Evolutionary conservation across 768 basidiomycete genomes (phyloP).

Genomic region (Lentinula lateritia): DNA sequence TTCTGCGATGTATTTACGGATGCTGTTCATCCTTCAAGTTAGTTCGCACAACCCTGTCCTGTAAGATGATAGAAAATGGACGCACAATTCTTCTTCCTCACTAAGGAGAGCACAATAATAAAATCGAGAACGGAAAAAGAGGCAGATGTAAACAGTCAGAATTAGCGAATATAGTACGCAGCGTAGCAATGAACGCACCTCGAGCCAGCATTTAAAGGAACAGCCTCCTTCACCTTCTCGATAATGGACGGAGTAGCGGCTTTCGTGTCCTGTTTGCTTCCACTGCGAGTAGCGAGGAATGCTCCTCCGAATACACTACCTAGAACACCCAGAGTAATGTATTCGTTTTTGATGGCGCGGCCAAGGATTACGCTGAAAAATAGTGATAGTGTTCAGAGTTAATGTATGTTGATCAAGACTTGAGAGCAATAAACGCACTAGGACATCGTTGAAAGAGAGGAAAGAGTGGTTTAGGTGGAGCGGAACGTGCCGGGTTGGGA

Average conservation of each 20-base stretch:
- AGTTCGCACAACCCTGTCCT: slow-evolving; percentile 25
- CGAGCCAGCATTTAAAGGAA: slow-evolving; percentile 61
- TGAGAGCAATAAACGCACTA: slow-evolving; percentile 10
- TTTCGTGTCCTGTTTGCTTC: slow-evolving; percentile 41
- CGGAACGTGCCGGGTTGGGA: neutral
- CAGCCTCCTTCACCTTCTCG: slow-evolving; percentile 56
- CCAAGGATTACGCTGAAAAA: slow-evolving; percentile 63
- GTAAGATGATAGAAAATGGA: slow-evolving; percentile 17
- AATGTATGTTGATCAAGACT: neutral
- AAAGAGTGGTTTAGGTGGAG: neutral
- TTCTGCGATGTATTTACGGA: slow-evolving; percentile 74
- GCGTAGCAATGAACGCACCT: slow-evolving; percentile 42
- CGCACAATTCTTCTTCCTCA: slow-evolving; percentile 84
- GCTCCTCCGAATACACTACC: slow-evolving; percentile 48
- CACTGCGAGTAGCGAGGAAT: slow-evolving; percentile 49
- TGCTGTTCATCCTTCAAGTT: slow-evolving; percentile 57
- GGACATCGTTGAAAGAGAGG: slow-evolving; percentile 13
- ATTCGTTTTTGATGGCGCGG: slow-evolving; percentile 77
- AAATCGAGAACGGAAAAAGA: neutral
- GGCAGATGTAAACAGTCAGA: slow-evolving; percentile 10
- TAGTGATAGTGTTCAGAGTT: neutral
- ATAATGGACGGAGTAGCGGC: slow-evolving; percentile 37
- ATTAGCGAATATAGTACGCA: neutral
- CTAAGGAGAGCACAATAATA: slow-evolving; percentile 27
- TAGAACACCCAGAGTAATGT: slow-evolving; percentile 69